These are phyloP conservation scores for Lepidium campestre DNA, from an alignment of 441 rosid species.

Conservation along the genomic window DNA sequence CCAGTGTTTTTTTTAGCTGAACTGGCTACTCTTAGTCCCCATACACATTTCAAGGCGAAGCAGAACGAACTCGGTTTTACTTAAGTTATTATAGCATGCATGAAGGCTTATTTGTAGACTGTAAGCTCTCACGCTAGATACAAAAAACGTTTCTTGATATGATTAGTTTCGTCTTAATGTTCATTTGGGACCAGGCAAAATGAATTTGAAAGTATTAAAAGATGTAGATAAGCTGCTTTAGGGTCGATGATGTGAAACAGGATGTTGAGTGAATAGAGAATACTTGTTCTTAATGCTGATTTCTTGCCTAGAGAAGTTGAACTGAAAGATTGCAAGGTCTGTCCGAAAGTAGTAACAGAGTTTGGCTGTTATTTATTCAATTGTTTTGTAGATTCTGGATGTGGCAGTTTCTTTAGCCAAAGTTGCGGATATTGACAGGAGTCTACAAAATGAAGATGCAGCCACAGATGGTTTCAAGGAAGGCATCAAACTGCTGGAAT, in stretches of 20 bases:
- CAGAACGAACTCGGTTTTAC: not conserved
- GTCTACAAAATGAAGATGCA: constrained; percentile 52
- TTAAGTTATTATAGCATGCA: not conserved
- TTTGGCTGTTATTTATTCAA: not conserved
- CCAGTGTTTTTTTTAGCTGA: not conserved
- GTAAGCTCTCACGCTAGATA: not conserved
- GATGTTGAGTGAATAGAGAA: not conserved
- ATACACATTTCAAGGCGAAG: not conserved
- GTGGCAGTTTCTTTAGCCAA: constrained; percentile 90
- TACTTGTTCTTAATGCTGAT: not conserved
- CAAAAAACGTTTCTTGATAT: not conserved
- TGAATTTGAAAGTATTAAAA: not conserved
- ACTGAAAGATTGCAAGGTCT: not conserved
- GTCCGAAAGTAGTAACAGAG: not conserved
- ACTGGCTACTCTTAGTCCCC: not conserved
- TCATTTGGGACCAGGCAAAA: not conserved
- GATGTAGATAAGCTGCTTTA: not conserved
- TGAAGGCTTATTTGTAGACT: not conserved
- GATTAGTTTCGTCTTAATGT: not conserved
- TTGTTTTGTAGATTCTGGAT: constrained; percentile 54
- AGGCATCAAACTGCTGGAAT: constrained; percentile 71
- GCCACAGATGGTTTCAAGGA: constrained; percentile 71
- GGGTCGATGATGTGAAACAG: not conserved
- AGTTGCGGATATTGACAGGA: constrained; percentile 88
- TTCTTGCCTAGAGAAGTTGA: not conserved